These are phyloP conservation scores for Hypoxylon cercidicola DNA, from an alignment of 495 filamentous ascomycete species.

Conservation along the genomic window DNA sequence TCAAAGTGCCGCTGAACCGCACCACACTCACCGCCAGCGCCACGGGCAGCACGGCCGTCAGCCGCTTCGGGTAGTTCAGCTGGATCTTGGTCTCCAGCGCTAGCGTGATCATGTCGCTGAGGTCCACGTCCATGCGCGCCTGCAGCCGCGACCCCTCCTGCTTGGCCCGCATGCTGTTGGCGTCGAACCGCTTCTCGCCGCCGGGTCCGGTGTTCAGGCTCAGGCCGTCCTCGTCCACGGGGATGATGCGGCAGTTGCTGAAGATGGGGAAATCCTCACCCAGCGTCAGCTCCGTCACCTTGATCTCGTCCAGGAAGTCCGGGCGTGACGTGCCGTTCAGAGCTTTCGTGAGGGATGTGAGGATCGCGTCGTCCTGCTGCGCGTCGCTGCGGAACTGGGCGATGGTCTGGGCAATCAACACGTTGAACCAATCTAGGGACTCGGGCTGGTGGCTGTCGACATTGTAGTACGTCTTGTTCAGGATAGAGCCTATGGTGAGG, in stretches of 20 bases:
- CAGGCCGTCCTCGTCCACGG: slow-evolving; percentile 77
- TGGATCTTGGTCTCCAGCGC: slow-evolving; percentile 93
- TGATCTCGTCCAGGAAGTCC: slow-evolving; percentile 91
- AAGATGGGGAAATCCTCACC: slow-evolving; percentile 99
- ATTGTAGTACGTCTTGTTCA: slow-evolving; percentile 98
- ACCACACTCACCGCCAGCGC: slow-evolving; percentile 91
- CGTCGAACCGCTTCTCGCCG: slow-evolving; percentile 59
- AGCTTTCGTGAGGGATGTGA: slow-evolving; percentile 89
- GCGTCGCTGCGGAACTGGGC: slow-evolving; percentile 94
- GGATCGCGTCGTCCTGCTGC: slow-evolving; percentile 86
- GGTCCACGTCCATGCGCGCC: slow-evolving; percentile 94
- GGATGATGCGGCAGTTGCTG: slow-evolving; percentile 95
- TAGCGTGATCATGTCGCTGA: slow-evolving; percentile 93
- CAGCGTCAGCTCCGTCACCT: slow-evolving; percentile 89
- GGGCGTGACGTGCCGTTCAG: slow-evolving; percentile 88
- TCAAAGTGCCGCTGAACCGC: slow-evolving; percentile 92
- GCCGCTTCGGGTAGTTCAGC: slow-evolving; percentile 90
- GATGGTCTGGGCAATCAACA: slow-evolving; percentile 94
- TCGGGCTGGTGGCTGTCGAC: slow-evolving; percentile 97
- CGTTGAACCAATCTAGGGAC: slow-evolving; percentile 99
- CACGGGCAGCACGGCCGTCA: slow-evolving; percentile 91
- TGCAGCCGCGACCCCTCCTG: slow-evolving; percentile 78
- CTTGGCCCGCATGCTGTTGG: slow-evolving; percentile 60
- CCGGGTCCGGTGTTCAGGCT: slow-evolving; percentile 47
- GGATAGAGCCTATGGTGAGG: slow-evolving; percentile 84